Conservation (phyloP, 352 stramenopile species). For the Globisporangium apiculatum region DNA sequence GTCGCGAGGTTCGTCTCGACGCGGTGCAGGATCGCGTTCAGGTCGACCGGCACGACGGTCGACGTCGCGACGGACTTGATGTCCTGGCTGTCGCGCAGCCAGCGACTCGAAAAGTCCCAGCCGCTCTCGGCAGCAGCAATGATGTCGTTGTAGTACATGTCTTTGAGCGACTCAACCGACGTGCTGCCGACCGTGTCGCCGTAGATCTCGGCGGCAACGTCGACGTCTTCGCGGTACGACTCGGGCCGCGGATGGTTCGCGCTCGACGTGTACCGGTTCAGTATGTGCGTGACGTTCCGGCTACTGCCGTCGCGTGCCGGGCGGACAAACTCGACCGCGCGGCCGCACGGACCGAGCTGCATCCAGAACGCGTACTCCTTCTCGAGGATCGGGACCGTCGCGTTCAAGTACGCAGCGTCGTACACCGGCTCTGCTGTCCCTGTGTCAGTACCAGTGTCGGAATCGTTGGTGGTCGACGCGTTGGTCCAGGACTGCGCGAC, state of each 20-base stretch:
- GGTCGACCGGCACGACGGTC: conserved; percentile 71
- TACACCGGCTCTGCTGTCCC: conserved; percentile 23
- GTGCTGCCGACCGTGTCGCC: conserved; percentile 30
- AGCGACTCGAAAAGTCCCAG: conserved; percentile 89
- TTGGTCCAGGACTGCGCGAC: conserved; percentile 28
- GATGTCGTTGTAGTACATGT: conserved; percentile 78
- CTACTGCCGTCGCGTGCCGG: not conserved
- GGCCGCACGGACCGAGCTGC: conserved; percentile 49
- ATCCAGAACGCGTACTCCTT: conserved; percentile 86
- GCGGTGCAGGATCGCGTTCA: conserved; percentile 81
- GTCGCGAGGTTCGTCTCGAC: conserved; percentile 69
- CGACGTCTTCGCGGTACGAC: conserved; percentile 81
- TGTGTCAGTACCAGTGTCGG: not conserved
- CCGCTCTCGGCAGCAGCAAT: conserved; percentile 83
- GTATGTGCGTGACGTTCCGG: conserved; percentile 23
- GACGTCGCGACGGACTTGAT: conserved; percentile 70
- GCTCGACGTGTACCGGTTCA: conserved; percentile 80
- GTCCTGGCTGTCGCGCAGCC: conserved; percentile 50
- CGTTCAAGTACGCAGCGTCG: conserved; percentile 38
- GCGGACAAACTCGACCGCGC: conserved; percentile 43
- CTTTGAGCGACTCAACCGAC: conserved; percentile 46
- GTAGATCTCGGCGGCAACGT: conserved; percentile 58
- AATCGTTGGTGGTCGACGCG: conserved; percentile 5
- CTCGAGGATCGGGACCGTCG: conserved; percentile 56
- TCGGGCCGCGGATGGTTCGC: conserved; percentile 75